Evolutionary conservation across 768 basidiomycete species (phyloP), one percentile per base, ranked within the genome.

Genomic region (Lentinula aciculospora): DNA sequence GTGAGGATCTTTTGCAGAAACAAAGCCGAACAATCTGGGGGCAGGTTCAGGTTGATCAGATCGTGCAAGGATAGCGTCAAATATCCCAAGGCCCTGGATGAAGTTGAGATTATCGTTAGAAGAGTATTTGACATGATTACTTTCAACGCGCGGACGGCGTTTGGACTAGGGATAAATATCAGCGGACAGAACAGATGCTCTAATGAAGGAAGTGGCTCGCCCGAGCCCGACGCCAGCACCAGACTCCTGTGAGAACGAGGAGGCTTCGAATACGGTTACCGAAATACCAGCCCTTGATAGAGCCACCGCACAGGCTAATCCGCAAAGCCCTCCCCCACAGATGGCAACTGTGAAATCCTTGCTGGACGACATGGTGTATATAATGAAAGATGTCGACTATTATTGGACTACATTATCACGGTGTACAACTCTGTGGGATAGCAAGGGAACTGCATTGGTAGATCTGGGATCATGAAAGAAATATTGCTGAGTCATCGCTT

Each of bases 181-280:
- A 58, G n/a, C 15, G 39, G 6, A 4, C 15, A 36, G 6, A 4
- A 28, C 34, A 13, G 23, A 25, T 51, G 21, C 25, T 48, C 21
- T 39, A 17, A 5, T 15, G 25, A 27, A 15, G 17, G 19, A 45
- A 6, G 32, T 34, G 4, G 17, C 31, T 67, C 60, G 51, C 79
- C 81, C 81, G 21, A 84, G 59, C 17, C 74, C 78, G 42, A 84
- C 75, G 10, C 80, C 81, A n/a, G 81, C 81, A 9, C 82, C 82
- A 39, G 82, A 71, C 66, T 83, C 80, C 25, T 71, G 27, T 28
- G 21, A 40, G 63, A 68, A 28, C 64, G 81, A 81, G 46, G 81
- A 76, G 44, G 79, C 74, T 66, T 83, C 83, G 61, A 82, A 84
- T 2, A 82, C 61, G n/a, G 77, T 69, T 13, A 78, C 76, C 13